Percentiles rank a stretch among this genome's conserved stretches.
Evolutionary conservation across 2,329 filamentous ascomycete species (phyloP).

Genomic region (Chrysoporthe deuterocubensis): DNA sequence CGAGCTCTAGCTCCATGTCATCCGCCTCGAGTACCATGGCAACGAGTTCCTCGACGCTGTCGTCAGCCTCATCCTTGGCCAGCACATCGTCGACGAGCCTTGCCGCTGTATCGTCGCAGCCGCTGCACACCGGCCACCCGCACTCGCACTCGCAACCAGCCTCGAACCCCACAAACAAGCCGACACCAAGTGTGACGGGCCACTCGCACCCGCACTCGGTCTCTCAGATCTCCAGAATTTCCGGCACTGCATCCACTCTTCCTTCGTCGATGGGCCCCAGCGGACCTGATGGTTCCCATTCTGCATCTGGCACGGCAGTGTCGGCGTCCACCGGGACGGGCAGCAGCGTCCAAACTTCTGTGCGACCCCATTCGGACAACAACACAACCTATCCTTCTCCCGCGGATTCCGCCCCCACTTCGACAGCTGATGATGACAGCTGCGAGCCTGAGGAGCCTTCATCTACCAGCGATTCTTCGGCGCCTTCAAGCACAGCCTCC

Average conservation of each 20-base stretch:
- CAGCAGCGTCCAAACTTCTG: slow-evolving; percentile 17
- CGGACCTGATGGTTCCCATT: not conserved
- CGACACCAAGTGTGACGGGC: not conserved
- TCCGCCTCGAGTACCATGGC: not conserved
- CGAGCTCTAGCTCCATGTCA: slow-evolving; percentile 24
- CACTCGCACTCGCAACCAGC: not conserved
- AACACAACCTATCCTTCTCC: slow-evolving; percentile 22
- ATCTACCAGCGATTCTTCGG: not conserved
- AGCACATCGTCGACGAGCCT: not conserved
- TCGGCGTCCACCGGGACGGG: not conserved
- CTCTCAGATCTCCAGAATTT: not conserved
- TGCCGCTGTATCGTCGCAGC: not conserved
- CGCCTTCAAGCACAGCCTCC: not conserved
- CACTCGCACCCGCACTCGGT: slow-evolving; percentile 4
- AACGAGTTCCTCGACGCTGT: not conserved
- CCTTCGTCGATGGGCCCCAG: not conserved
- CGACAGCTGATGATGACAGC: not conserved
- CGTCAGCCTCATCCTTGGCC: not conserved
- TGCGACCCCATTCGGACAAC: slow-evolving; percentile 11
- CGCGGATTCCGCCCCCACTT: not conserved
- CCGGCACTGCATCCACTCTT: not conserved
- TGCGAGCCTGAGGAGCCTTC: not conserved
- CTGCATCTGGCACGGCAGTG: not conserved
- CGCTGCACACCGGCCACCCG: not conserved
- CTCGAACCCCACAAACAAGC: slow-evolving; percentile 2